Evolutionary conservation across 805 yeast species (phyloP).

Genomic region (Ogataea paraovalis): DNA sequence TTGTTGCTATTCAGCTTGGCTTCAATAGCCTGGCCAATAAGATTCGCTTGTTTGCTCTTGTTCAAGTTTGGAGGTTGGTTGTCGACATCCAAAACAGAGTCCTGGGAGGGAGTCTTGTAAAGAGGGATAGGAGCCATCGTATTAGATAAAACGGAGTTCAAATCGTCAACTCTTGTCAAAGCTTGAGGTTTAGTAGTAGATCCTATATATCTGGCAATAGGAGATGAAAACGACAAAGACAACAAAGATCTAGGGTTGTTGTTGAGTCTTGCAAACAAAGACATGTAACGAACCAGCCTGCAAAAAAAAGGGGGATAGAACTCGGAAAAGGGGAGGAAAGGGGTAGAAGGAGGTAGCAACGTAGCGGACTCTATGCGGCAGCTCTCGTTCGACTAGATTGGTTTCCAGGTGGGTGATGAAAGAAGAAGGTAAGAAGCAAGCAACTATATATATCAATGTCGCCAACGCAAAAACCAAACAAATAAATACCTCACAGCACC

Average conservation of each 20-base stretch:
- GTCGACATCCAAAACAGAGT: not conserved
- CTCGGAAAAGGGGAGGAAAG: not conserved
- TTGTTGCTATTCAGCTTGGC: slow-evolving; percentile 6
- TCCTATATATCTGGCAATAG: slow-evolving; percentile 7
- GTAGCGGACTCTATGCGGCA: slow-evolving; percentile 42
- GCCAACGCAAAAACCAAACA: no score
- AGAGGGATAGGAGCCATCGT: slow-evolving; percentile 12
- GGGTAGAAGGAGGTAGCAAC: not conserved
- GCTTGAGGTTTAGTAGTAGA: slow-evolving; percentile 11
- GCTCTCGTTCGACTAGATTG: slow-evolving; percentile 38
- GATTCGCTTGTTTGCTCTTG: slow-evolving; percentile 4
- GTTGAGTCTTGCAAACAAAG: not conserved
- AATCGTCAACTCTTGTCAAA: not conserved
- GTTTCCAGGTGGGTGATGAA: not conserved
- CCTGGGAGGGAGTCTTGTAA: slow-evolving; percentile 9
- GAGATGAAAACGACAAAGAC: no score
- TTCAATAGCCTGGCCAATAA: slow-evolving; percentile 9
- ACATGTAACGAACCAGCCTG: not conserved
- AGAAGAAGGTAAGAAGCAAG: slow-evolving; percentile 1
- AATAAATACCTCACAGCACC: no score
- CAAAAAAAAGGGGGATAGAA: not conserved
- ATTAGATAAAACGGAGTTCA: not conserved
- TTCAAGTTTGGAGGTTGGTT: not conserved
- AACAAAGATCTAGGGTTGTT: not conserved
- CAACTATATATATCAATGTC: not conserved